phyloP scores from a whole-genome alignment of 202 grass and related monocot species.

The Hordeum pubiflorum region DNA sequence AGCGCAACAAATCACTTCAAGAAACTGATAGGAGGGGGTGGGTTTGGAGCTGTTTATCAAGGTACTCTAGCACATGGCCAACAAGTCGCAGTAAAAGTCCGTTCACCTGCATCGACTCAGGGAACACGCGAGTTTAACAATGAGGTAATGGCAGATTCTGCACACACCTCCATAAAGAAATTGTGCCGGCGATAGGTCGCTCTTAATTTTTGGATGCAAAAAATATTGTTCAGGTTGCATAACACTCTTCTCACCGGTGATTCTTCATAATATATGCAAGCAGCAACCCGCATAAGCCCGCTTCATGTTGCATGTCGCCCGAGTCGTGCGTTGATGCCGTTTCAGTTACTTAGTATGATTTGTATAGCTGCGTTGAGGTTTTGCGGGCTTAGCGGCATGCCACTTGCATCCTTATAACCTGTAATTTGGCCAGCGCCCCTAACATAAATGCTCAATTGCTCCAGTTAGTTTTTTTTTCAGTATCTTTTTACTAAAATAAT shows the following conservation, averaged over 20 bases:
- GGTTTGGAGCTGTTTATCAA: constrained; percentile 81
- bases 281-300: not conserved
- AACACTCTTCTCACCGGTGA: not conserved
- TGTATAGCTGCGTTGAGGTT: not conserved
- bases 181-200: not conserved
- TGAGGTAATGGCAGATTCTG: constrained; percentile 46
- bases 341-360: not conserved
- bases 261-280: not conserved
- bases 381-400: not conserved
- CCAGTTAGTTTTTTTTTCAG: constrained; percentile 2
- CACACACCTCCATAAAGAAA: not conserved
- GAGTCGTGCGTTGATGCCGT: not conserved
- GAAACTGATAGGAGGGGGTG: constrained; percentile 73
- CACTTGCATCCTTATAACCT: not conserved
- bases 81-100: constrained; percentile 87
- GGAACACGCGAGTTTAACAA: constrained; percentile 86
- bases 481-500: not conserved
- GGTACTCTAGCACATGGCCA: constrained; percentile 65
- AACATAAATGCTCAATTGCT: not conserved
- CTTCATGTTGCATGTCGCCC: not conserved
- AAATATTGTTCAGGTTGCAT: not conserved
- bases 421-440: not conserved
- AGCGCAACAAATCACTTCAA: constrained; percentile 68
- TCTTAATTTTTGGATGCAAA: constrained; percentile 1
- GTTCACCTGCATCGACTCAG: constrained; percentile 61